Conservation (phyloP, 805 yeast genomes). For the Wilhelminamyces savonicus region DNA sequence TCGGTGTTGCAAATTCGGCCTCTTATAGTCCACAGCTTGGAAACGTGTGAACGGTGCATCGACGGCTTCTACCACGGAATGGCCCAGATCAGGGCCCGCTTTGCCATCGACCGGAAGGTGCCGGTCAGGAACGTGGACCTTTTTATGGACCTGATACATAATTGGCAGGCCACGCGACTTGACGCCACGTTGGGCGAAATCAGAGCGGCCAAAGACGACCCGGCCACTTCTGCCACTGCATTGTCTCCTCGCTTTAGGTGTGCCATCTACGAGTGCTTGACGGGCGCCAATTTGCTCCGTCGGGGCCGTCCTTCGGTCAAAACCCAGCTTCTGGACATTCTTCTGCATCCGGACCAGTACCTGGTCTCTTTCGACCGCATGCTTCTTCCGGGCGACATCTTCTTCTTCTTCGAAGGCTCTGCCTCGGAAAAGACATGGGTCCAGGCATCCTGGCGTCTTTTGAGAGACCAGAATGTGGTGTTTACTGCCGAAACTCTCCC, state of each 20-base stretch:
- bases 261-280: too few relatives aligned
- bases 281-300: too few relatives aligned
- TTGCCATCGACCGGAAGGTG: constrained; percentile 44
- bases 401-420: constrained; percentile 50
- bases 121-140: constrained; percentile 20
- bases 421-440: constrained; percentile 46
- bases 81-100: constrained; percentile 44
- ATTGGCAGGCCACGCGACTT: constrained; percentile 29
- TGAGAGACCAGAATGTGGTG: neutral
- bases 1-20: too few relatives aligned
- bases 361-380: too few relatives aligned
- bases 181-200: constrained; percentile 4
- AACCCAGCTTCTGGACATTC: too few relatives aligned
- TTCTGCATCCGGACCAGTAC: too few relatives aligned
- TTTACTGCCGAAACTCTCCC: constrained; percentile 3
- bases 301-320: too few relatives aligned
- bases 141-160: constrained; percentile 24
- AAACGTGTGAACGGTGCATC: constrained; percentile 50
- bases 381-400: constrained; percentile 48
- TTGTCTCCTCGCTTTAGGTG: too few relatives aligned
- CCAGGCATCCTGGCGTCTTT: constrained; percentile 6
- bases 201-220: too few relatives aligned
- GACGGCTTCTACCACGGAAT: constrained; percentile 47
- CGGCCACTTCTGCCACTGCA: too few relatives aligned
- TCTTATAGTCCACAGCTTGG: too few relatives aligned